Conservation (phyloP, 192 early-diverging fungal species). For the Podochytrium sp. region DNA sequence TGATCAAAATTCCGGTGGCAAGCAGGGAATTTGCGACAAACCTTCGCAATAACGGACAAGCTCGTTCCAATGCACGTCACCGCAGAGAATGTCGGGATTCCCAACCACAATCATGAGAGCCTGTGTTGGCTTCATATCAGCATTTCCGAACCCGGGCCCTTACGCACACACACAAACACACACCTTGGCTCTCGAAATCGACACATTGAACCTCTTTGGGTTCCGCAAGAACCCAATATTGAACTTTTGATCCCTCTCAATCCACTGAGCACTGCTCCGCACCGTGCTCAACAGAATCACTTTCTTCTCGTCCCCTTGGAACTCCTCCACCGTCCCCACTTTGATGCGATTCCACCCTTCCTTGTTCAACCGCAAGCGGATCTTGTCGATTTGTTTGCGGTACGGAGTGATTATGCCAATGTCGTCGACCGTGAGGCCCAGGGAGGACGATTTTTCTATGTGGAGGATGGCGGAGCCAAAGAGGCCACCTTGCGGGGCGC, state of each 20-base stretch:
- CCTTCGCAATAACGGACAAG: conserved; percentile 26
- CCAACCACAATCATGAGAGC: conserved; percentile 46
- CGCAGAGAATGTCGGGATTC: conserved; percentile 26
- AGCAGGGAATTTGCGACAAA: not conserved
- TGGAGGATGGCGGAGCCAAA: not conserved
- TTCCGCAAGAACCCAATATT: conserved; percentile 43
- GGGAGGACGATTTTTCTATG: conserved; percentile 3
- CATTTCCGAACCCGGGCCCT: not conserved
- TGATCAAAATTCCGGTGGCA: not conserved
- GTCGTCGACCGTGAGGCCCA: conserved; percentile 21
- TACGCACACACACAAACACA: not conserved
- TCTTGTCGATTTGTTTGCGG: conserved; percentile 38
- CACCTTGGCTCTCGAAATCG: conserved; percentile 47
- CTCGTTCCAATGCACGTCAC: conserved; percentile 30
- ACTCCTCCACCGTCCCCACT: conserved; percentile 45
- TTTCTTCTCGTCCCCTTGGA: conserved; percentile 37
- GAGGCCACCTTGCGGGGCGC: not conserved
- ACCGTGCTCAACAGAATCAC: conserved; percentile 42
- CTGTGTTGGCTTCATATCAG: not conserved
- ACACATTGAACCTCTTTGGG: conserved; percentile 54
- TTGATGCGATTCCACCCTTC: conserved; percentile 27
- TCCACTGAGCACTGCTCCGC: conserved; percentile 19
- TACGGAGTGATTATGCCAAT: conserved; percentile 47
- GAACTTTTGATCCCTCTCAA: conserved; percentile 31
- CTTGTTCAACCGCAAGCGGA: conserved; percentile 25